Evolutionary conservation across 2,329 filamentous ascomycete genomes (phyloP), one percentile per base, ranked within the genome.

Genomic region (Phaeosphaeriaceae sp.): DNA sequence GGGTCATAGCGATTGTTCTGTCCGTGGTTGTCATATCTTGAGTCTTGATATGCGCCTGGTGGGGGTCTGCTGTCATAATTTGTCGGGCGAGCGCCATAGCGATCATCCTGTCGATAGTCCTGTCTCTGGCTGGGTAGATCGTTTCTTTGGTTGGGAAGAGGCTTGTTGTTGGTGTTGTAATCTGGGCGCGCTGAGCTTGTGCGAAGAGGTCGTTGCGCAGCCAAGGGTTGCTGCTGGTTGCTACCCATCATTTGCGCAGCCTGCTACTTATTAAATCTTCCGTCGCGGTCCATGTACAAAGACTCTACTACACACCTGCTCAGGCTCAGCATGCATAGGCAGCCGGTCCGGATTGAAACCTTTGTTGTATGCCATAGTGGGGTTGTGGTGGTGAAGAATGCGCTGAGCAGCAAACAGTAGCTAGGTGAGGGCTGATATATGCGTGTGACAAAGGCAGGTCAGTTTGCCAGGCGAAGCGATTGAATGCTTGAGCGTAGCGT

Each of bases 331-430:
- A 71, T 91, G 89, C 89, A 91, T 91, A 71, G 93, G 93, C 58
- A 99, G 85, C 71, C 92, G 90, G 79, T 99, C 93, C 28, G 92
- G 92, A 74, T 99, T 96, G 79, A 92, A 94, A 47, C 88, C 85
- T 74, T 86, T 87, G 77, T 96, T 96, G 82, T 97, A 97, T 48
- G 93, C 93, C 93, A 97, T 97, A 53, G 71, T 59, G 53, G 45
- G 36, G 34, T 42, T 42, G 42, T 37, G 34, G 48, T 39, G 15
- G 42, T 43, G 52, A 48, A 26, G n/a, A 36, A 26, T 36, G 38
- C 23, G 17, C 34, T 23, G 46, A 28, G 52, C 15, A 33, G 37
- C 45, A 47, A 41, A 33, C 33, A 47, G 39, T 28, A 32, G 23
- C 7, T 11, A 23, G 41, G 32, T 28, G 34, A 45, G 34, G 47